A percentile compares a stretch with the other conserved stretches of the same genome.
Evolutionary conservation across 306 rosid genomes (phyloP).

Genomic region (Corylus americana): DNA sequence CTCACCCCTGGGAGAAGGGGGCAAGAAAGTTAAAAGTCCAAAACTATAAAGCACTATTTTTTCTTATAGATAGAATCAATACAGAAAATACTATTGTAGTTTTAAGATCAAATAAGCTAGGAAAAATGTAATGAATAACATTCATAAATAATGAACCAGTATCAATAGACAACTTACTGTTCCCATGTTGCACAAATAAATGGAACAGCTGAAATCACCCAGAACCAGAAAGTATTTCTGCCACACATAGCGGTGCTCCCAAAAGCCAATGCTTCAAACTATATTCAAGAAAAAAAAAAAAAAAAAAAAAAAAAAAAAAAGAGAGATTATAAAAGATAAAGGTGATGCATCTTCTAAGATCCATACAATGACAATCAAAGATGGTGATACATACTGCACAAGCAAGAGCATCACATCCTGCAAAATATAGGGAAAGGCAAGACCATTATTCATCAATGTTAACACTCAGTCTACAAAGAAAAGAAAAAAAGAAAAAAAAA

Average conservation of each 20-base stretch:
- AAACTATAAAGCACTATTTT: background rate
- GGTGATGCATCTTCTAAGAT: background rate
- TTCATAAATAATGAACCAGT: background rate
- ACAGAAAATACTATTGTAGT: background rate
- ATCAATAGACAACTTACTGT: slow-evolving; percentile 60
- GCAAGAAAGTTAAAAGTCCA: background rate
- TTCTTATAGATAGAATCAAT: background rate
- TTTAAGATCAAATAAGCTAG: background rate
- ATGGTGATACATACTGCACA: slow-evolving; percentile 70
- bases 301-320: background rate
- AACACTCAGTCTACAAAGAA: background rate
- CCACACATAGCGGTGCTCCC: slow-evolving; percentile 97
- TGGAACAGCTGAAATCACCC: slow-evolving; percentile 93
- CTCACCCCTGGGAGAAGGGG: background rate
- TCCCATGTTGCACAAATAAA: slow-evolving; percentile 97
- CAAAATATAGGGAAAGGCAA: slow-evolving; percentile 38
- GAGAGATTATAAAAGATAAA: background rate
- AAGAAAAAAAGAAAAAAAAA: background rate
- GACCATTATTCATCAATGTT: slow-evolving; percentile 30
- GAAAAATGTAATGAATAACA: background rate
- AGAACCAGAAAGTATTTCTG: slow-evolving; percentile 84
- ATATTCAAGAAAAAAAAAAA: slow-evolving; percentile 24
- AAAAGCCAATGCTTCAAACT: slow-evolving; percentile 91
- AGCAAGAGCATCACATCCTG: slow-evolving; percentile 99
- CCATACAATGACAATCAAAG: slow-evolving; percentile 21